Evolutionary conservation across 768 basidiomycete species (phyloP), one percentile per base, ranked within the genome.

Genomic region (Macrocybe gigantea): DNA sequence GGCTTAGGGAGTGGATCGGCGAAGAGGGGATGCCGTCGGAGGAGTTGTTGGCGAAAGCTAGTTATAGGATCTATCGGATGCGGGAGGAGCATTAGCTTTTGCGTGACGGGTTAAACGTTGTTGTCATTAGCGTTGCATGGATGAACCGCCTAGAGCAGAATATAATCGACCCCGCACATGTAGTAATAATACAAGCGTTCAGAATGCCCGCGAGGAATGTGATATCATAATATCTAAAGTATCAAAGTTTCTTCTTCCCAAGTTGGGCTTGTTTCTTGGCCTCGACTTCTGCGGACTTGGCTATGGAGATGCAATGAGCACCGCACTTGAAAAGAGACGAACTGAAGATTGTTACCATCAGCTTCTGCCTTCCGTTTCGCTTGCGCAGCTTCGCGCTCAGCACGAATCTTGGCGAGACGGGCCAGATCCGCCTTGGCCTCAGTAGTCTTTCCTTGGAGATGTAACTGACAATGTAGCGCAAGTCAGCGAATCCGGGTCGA

Each of bases 351-450:
- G 74, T 33, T 45, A 92, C 93, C 89, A 56, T 92, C 90, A 5
- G 82, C 75, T 60, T 95, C 94, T 0, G 93, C 93, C 68, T 90
- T 82, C 47, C 93, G 74, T 75, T 86, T 89, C 1, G 88, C 88
- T 41, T 83, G 83, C 1, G 93, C 93, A 37, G 82, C 86, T 52
- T 93, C 93, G 43, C 94, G 85, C 50, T 95, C 90, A 47, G 81
- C 84, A 50, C 79, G 80, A 59, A 98, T 90, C 80, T 84, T 87
- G 40, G 80, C 79, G 11, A 98, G 79, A 33, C 94, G 80, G 13
- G 85, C 79, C 43, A 98, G 80, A 65, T 98, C 94, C 3, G 83
- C 65, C 69, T 93, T 88, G 13, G 94, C 93, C 63, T 96, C 77
- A 33, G 86, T 83, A 0, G 94, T 97, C 81, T 96, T 88, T 51